Percentiles rank a stretch among this genome's conserved stretches.
phyloP scores from a whole-genome alignment of 345 rosid genomes.

The Excoecaria cochinchinensis region DNA sequence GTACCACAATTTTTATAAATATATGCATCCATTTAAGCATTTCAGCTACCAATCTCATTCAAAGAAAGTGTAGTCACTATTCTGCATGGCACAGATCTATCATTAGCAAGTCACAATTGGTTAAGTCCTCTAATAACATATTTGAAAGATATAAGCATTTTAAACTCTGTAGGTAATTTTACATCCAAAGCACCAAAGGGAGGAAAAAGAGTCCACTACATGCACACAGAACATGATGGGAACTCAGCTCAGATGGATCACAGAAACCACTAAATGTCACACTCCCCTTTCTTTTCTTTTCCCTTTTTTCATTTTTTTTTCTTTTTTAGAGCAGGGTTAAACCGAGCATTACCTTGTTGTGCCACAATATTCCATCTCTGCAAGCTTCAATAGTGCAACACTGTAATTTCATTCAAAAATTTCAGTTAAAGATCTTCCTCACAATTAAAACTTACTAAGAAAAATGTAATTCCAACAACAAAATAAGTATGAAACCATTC shows the following conservation, averaged over 20 bases:
- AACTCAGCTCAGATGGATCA: background rate
- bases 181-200: background rate
- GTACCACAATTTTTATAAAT: background rate
- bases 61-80: background rate
- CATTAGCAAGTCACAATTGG: background rate
- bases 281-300: background rate
- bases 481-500: background rate
- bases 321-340: background rate
- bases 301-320: background rate
- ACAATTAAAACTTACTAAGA: background rate
- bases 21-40: background rate
- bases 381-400: slow-evolving; percentile 73
- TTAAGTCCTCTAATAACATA: background rate
- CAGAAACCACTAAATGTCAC: background rate
- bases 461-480: background rate
- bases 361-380: slow-evolving; percentile 94
- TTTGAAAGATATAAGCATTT: background rate
- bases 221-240: background rate
- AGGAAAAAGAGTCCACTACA: background rate
- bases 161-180: background rate
- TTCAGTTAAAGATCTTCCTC: slow-evolving; percentile 6
- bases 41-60: background rate
- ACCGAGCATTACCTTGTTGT: slow-evolving; percentile 70
- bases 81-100: background rate
- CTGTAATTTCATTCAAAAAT: slow-evolving; percentile 45